phyloP scores from a whole-genome alignment of 2,329 filamentous ascomycete species.

The Hypoxylon sp. region DNA sequence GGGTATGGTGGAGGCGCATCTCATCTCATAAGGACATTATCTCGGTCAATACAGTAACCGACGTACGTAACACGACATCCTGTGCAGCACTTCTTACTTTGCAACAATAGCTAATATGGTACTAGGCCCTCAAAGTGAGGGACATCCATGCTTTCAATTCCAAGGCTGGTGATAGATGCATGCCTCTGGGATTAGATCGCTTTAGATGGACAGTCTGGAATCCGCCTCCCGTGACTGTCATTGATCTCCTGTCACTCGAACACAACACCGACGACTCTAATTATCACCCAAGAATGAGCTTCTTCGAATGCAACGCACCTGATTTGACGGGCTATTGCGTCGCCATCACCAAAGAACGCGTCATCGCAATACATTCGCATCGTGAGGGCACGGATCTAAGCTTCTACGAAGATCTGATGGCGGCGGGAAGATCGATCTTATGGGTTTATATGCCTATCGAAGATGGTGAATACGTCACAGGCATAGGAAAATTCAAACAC shows the following conservation, averaged over 20 bases:
- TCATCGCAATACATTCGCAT: slow-evolving; percentile 12
- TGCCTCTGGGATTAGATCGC: neutral
- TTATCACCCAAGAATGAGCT: neutral
- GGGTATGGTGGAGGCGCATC: neutral
- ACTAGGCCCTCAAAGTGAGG: slow-evolving; percentile 5
- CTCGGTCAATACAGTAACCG: neutral
- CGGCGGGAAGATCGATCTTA: neutral
- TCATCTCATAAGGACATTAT: neutral
- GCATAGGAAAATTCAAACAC: neutral
- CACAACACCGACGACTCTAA: neutral
- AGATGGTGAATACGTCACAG: slow-evolving; percentile 4
- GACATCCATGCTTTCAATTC: neutral
- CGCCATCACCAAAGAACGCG: neutral
- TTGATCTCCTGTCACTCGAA: neutral
- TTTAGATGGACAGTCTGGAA: slow-evolving; percentile 3
- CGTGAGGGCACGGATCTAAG: neutral
- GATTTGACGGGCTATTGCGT: slow-evolving; percentile 2
- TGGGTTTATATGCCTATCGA: slow-evolving; percentile 22
- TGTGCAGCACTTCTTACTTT: neutral
- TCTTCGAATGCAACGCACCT: slow-evolving; percentile 2
- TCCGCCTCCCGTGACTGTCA: neutral
- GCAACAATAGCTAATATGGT: slow-evolving; percentile 1
- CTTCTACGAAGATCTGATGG: neutral
- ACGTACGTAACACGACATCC: slow-evolving; percentile 3
- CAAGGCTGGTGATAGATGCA: neutral